Evolutionary conservation across 75 land plant species (phyloP), one percentile per base, ranked within the genome.

Genomic region (Azolla pinnata): DNA sequence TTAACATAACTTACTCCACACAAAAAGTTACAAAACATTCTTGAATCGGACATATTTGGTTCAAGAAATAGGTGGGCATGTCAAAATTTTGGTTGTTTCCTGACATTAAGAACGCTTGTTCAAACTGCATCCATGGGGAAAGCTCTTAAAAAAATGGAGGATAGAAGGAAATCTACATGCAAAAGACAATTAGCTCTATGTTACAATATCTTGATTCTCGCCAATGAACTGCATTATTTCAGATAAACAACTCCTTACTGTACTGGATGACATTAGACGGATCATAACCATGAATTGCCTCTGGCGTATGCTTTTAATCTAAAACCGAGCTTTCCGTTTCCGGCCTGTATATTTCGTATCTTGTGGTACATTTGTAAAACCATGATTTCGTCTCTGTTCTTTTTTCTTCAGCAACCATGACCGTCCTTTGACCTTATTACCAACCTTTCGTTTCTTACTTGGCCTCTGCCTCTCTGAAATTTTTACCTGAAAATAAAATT

Each of bases 301-400:
- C n/a, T n/a, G n/a, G n/a, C n/a, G n/a, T n/a, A n/a, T n/a, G n/a
- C n/a, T n/a, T n/a, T n/a, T n/a, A n/a, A n/a, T n/a, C n/a, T 25
- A 77, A 35, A 77, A 77, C 0, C 65, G 63, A 17, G 79, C 62
- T 67, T 95, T 95, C 27, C 99, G 70, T 68, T 95, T 95, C 34
- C 99, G 75, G 20, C 70, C 96, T 5, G 97, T 90, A 63, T 89
- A 95, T 59, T 84, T 90, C 2, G 97, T 74, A 49, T 95, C 99
- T 14, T 57, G 73, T 19, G 99, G 99, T 26, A 95, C 97, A 65
- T 73, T 60, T 33, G 29, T 42, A 45, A 75, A 45, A 0, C 99
- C 99, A 61, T 78, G 81, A 28, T 62, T 80, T 54, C 99, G 78
- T 75, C 85, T 77, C 53, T 90, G 88, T 53, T 95, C 97, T 61